Evolutionary conservation across 2,329 filamentous ascomycete genomes (phyloP).

Genomic region (Drechslerella coelobrocha): DNA sequence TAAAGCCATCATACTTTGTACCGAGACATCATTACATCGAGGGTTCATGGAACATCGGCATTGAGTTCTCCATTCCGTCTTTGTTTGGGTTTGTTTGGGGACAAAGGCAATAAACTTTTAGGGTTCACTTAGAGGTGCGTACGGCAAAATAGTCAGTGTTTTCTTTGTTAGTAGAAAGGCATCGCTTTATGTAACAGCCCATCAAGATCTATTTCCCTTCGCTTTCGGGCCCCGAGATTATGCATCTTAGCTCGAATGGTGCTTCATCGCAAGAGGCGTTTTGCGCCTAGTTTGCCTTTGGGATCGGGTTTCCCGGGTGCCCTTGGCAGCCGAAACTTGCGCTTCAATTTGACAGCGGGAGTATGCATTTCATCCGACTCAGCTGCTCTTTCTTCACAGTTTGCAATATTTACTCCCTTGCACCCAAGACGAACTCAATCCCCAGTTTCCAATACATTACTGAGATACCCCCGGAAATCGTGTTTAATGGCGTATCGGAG

Average conservation of each 20-base stretch:
- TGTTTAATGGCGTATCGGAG: conserved; percentile 11
- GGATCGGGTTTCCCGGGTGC: background rate
- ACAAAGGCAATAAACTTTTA: no score
- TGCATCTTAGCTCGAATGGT: background rate
- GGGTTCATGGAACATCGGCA: background rate
- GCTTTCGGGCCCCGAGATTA: background rate
- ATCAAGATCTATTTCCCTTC: background rate
- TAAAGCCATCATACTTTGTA: background rate
- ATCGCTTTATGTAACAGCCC: background rate
- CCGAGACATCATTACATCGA: background rate
- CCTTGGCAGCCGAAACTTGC: conserved; percentile 6
- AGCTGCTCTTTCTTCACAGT: conserved; percentile 18
- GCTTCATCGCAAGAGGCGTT: background rate
- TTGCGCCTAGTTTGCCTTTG: background rate
- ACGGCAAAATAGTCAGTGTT: background rate
- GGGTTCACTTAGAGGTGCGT: background rate
- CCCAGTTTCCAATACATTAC: background rate
- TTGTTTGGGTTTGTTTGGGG: background rate
- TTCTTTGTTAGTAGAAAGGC: background rate
- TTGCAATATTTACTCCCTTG: background rate
- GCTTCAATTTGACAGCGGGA: conserved; percentile 27
- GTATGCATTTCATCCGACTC: conserved; percentile 32
- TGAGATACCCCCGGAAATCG: background rate
- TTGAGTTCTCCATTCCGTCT: background rate
- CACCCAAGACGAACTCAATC: background rate